Evolutionary conservation across 257 asterid genomes (phyloP).

Genomic region (Salvia splendens): DNA sequence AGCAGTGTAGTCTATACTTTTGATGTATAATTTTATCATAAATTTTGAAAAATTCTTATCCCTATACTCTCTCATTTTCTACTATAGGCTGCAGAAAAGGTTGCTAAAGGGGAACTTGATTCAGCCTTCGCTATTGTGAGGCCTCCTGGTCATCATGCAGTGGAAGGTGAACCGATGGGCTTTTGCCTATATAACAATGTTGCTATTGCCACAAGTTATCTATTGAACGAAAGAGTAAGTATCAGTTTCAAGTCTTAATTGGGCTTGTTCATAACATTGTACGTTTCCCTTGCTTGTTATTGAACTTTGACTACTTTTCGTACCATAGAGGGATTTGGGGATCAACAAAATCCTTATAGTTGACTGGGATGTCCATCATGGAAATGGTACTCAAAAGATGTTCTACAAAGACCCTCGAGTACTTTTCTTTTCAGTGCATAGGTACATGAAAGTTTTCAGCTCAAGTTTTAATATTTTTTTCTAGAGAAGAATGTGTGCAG

Average conservation of each 20-base stretch:
- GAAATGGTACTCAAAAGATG: slow-evolving; percentile 94
- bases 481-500: neutral
- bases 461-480: slow-evolving; percentile 2
- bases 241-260: slow-evolving; percentile 28
- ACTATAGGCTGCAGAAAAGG: slow-evolving; percentile 75
- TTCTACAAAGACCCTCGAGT: slow-evolving; percentile 88
- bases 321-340: slow-evolving; percentile 71
- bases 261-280: slow-evolving; percentile 23
- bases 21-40: neutral
- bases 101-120: slow-evolving; percentile 81
- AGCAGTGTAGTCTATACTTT: neutral
- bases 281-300: slow-evolving; percentile 7
- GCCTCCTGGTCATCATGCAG: slow-evolving; percentile 99
- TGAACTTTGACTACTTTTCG: slow-evolving; percentile 25
- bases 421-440: slow-evolving; percentile 96
- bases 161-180: slow-evolving; percentile 83
- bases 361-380: slow-evolving; percentile 99
- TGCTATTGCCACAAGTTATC: slow-evolving; percentile 74
- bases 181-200: slow-evolving; percentile 93
- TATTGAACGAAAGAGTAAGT: slow-evolving; percentile 81
- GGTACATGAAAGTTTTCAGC: slow-evolving; percentile 45
- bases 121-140: slow-evolving; percentile 90
- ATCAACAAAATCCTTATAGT: slow-evolving; percentile 78
- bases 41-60: neutral
- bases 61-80: neutral